phyloP scores from a whole-genome alignment of 1,139 yeast species.

The Spencermartinsiella ligniputridi region DNA sequence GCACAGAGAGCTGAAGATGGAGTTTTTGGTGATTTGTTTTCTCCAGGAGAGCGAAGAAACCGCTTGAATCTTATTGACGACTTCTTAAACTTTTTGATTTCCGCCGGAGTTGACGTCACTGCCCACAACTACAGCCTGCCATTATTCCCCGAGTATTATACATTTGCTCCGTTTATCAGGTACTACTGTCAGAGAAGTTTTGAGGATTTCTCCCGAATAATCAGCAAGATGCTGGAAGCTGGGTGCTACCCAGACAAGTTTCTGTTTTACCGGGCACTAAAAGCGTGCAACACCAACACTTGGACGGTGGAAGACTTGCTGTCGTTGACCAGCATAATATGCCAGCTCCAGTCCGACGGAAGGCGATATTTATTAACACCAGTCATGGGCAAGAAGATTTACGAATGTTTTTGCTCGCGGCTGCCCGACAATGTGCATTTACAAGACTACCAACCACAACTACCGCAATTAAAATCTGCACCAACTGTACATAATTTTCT shows the following conservation, averaged over 20 bases:
- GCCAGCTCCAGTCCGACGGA: background rate
- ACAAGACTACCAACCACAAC: background rate
- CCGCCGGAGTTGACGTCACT: background rate
- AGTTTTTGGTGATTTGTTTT: too few species aligned
- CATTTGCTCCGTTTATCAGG: constrained; percentile 6
- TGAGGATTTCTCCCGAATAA: background rate
- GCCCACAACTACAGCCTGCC: constrained; percentile 6
- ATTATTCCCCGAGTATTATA: constrained; percentile 9
- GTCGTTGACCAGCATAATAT: background rate
- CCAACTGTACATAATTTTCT: background rate
- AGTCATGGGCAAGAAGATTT: background rate
- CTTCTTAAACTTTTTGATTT: constrained; percentile 2
- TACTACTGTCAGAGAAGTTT: constrained; percentile 7
- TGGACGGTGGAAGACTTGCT: background rate
- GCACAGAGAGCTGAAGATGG: too few species aligned
- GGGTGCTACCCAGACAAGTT: constrained; percentile 8
- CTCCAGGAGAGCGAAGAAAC: constrained; percentile 4
- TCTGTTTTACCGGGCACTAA: constrained; percentile 4
- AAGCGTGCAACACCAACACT: background rate
- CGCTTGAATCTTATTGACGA: constrained; percentile 10
- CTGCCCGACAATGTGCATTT: background rate
- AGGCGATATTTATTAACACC: background rate
- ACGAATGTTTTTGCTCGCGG: background rate
- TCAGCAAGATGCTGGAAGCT: constrained; percentile 6
- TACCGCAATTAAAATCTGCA: background rate